A percentile compares a stretch with the other conserved stretches of the same genome.
These are phyloP conservation scores for Lipomyces anomalus DNA, from an alignment of 805 yeast species.

Conservation along the genomic window DNA sequence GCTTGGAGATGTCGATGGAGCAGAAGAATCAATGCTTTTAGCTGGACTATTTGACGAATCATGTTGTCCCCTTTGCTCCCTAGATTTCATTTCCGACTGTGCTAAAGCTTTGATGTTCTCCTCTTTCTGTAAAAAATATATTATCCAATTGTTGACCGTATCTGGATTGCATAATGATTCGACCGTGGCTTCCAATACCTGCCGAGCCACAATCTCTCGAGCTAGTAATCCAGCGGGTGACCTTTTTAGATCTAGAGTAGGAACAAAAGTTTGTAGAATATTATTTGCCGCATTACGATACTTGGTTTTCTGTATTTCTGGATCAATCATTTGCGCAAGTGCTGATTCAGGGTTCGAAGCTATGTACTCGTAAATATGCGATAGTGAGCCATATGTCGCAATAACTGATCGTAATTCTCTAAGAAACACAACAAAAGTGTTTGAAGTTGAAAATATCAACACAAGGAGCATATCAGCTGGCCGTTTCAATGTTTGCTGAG, in stretches of 20 bases:
- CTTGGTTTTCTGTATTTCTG: slow-evolving; percentile 19
- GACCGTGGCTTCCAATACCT: slow-evolving; percentile 20
- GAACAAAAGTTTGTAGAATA: slow-evolving; percentile 23
- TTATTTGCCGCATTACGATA: slow-evolving; percentile 24
- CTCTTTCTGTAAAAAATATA: slow-evolving; percentile 19
- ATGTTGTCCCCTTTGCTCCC: no score
- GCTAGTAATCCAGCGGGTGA: slow-evolving; percentile 21
- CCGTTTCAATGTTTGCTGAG: slow-evolving; percentile 18
- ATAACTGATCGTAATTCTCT: slow-evolving; percentile 22
- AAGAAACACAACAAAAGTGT: slow-evolving; percentile 23
- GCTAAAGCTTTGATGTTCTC: slow-evolving; percentile 19
- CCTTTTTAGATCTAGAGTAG: slow-evolving; percentile 18
- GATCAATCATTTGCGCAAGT: slow-evolving; percentile 26
- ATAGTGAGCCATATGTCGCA: slow-evolving; percentile 13
- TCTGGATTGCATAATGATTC: slow-evolving; percentile 24
- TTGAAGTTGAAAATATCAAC: slow-evolving; percentile 21
- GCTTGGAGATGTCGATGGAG: no score
- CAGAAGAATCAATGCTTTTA: no score
- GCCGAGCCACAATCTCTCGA: slow-evolving; percentile 21
- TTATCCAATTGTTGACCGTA: slow-evolving; percentile 23
- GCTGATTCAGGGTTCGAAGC: slow-evolving; percentile 26
- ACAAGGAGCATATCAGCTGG: slow-evolving; percentile 22
- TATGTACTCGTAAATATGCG: slow-evolving; percentile 22
- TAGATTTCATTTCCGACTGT: no score
- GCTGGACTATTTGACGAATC: no score